Evolutionary conservation across 768 basidiomycete genomes (phyloP).

Genomic region (Amanita jacksonii): DNA sequence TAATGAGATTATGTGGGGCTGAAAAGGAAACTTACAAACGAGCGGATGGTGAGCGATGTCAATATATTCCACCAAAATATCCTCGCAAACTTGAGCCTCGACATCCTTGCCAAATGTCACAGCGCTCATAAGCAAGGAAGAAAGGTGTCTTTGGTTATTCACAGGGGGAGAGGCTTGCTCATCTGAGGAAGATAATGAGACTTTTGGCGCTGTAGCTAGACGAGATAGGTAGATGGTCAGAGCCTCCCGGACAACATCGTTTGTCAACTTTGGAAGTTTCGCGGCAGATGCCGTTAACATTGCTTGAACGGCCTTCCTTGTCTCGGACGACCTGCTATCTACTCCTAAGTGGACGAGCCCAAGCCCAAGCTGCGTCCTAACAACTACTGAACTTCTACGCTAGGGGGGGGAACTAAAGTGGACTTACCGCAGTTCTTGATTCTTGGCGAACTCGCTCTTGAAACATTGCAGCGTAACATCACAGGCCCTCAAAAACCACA

Average conservation of each 20-base stretch:
- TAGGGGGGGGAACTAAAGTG: neutral
- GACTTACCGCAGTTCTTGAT: slow-evolving; percentile 46
- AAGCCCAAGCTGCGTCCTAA: slow-evolving; percentile 53
- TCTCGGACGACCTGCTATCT: slow-evolving; percentile 43
- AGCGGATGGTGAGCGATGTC: slow-evolving; percentile 68
- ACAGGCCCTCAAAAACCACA: slow-evolving; percentile 66
- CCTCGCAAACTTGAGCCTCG: slow-evolving; percentile 31
- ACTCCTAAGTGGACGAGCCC: slow-evolving; percentile 62
- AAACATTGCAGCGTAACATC: slow-evolving; percentile 41
- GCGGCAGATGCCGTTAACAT: slow-evolving; percentile 31
- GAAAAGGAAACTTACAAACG: slow-evolving; percentile 37
- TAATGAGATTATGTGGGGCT: no score
- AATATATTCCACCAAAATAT: slow-evolving; percentile 42
- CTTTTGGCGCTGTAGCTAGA: no score
- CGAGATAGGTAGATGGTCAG: no score
- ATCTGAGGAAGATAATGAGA: slow-evolving; percentile 16
- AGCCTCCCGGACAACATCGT: no score
- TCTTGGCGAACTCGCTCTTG: slow-evolving; percentile 40
- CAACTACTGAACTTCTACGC: neutral
- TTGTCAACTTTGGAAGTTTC: slow-evolving; percentile 37
- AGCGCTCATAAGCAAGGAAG: slow-evolving; percentile 43
- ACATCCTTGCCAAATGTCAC: slow-evolving; percentile 36
- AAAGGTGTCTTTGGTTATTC: slow-evolving; percentile 44
- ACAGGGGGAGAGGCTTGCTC: slow-evolving; percentile 25
- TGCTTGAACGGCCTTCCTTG: slow-evolving; percentile 37